These are phyloP conservation scores for Aspergillus ellipticus DNA, from an alignment of 495 filamentous ascomycete genomes.

Conservation along the genomic window DNA sequence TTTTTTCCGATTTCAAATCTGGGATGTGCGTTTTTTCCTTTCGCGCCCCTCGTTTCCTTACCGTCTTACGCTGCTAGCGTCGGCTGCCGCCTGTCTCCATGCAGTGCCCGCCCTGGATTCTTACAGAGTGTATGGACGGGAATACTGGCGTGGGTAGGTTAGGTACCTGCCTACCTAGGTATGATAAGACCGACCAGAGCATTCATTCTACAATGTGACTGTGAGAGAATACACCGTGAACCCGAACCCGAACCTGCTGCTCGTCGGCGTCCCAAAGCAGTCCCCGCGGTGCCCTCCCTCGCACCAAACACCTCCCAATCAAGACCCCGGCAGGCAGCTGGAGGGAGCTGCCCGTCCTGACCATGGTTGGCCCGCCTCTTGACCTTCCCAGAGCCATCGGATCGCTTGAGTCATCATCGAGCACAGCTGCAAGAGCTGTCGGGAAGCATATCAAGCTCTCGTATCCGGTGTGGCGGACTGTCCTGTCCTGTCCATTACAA, in stretches of 20 bases:
- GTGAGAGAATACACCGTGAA: too few species aligned
- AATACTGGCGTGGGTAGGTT: too few species aligned
- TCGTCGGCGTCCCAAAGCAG: too few species aligned
- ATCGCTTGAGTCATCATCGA: neutral
- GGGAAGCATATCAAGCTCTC: neutral
- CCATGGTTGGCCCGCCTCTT: neutral
- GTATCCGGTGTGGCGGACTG: too few species aligned
- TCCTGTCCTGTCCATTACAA: neutral
- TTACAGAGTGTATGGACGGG: too few species aligned
- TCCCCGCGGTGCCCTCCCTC: too few species aligned
- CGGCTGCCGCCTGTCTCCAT: slow-evolving; percentile 1
- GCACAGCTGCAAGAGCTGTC: neutral
- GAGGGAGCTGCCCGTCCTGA: neutral
- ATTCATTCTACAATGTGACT: too few species aligned
- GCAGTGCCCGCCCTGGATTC: neutral
- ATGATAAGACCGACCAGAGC: too few species aligned
- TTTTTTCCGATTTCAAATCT: slow-evolving; percentile 31
- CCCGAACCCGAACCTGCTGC: too few species aligned
- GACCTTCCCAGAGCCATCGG: neutral
- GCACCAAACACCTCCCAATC: too few species aligned
- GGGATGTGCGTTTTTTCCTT: slow-evolving; percentile 31
- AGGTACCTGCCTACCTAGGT: too few species aligned
- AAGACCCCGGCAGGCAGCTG: too few species aligned
- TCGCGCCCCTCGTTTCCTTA: slow-evolving; percentile 19
- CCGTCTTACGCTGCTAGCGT: slow-evolving; percentile 10